Evolutionary conservation across 163 green algal genomes (phyloP).

Genomic region (Scenedesmus sp.): DNA sequence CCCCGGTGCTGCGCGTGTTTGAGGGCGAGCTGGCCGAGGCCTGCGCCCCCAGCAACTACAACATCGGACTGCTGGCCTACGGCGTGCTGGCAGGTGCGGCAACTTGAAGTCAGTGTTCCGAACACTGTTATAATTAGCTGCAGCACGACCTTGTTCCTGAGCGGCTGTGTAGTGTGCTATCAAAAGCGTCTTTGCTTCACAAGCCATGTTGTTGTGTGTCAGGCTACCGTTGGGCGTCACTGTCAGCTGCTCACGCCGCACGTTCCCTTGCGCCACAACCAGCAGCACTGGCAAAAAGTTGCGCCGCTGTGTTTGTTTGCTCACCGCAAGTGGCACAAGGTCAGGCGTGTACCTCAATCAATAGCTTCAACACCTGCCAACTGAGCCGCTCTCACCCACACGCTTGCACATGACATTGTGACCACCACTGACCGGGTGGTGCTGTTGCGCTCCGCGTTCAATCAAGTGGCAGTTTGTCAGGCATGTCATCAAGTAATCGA

Average conservation of each 20-base stretch:
- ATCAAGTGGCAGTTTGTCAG: conserved; percentile 81
- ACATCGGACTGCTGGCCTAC: conserved; percentile 89
- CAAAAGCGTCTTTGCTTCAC: no score
- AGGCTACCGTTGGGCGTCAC: no score
- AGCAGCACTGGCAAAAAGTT: no score
- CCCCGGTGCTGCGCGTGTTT: conserved; percentile 73
- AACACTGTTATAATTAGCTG: background rate
- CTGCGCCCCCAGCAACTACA: conserved; percentile 72
- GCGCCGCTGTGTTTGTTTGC: background rate
- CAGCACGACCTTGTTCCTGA: no score
- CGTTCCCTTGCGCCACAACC: no score
- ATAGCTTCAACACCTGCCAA: conserved; percentile 45
- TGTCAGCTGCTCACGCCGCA: no score
- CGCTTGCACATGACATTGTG: no score
- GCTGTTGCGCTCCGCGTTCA: conserved; percentile 71
- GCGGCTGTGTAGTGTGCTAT: no score
- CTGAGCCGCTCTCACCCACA: conserved; percentile 48
- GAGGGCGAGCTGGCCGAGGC: conserved; percentile 85
- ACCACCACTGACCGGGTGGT: conserved; percentile 67
- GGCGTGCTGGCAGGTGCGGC: conserved; percentile 70
- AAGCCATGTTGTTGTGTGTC: no score
- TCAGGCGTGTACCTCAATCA: conserved; percentile 88
- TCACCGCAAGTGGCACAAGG: conserved; percentile 78
- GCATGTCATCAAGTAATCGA: no score
- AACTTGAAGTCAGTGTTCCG: background rate